Base-by-base conservation (phyloP, 2,329 filamentous ascomycete genomes). In the Ceratocystiopsis brevicomis region DNA sequence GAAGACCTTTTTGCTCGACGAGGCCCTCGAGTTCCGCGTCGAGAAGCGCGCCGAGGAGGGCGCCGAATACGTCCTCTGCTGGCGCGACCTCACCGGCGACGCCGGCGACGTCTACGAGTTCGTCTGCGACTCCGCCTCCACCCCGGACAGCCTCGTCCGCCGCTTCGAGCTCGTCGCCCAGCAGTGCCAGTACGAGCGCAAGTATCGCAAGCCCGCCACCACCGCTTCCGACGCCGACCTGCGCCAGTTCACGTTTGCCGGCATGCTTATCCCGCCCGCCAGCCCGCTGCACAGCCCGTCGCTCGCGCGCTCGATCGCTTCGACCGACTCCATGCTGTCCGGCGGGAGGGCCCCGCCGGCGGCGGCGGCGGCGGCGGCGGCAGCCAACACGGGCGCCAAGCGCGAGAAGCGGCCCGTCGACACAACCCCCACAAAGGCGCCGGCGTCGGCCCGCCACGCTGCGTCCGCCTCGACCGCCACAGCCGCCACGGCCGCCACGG, bases 151-250 rank as follows among this genome's bases (percentile, higher is more conserved):
- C 13, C 81, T 87, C 52, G 79, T 90, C 19, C 70, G 78, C 39
- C 74, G 79, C 15, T 96, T 98, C 58, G 76, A 88, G 55, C 69
- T 80, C 43, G 78, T 85, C 43, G 83, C 90, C 9, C 73, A 83
- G 45, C 79, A 95, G 72, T 95, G 90, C 59, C 90, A 98, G 61
- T 98, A 92, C 79, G 90, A 98, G 65, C 76, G 88, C 55, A 96
- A 94, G 60, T 92, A 90, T 60, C 76, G 84, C 49, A 81, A 79
- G 55, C 78, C 75, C 36, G 73, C 84, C 52, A 77, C 84, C 39
- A 79, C 77, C 40, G 90, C 90, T 1, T 85, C 84, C 10, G 78
- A 86, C 45, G 67, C 76, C 48, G 85, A 98, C 49, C 69, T 96
- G 5, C 62, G 74, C 47, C 76, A 92, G 52, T 95, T 98, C 53